Base-by-base conservation (phyloP, 179 eudicot genomes). In the Amaranthus tricolor region DNA sequence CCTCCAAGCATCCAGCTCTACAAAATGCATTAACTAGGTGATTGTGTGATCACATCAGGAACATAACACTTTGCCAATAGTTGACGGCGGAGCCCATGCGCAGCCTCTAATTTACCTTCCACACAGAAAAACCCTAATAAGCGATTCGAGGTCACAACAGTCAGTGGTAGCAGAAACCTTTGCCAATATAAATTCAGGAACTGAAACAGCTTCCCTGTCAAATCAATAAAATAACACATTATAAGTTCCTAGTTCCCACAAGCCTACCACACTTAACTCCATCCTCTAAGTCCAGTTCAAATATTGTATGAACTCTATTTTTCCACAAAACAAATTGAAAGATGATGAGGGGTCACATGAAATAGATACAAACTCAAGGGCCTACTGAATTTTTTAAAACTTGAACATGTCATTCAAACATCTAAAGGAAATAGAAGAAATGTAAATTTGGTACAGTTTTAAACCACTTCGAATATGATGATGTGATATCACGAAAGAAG, bases 41-140 rank as follows among this genome's bases (percentile, higher is more conserved):
- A 81, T 92, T 92, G 80, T 89, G 93, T 88, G 61, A 86, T 44
- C 60, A 92, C 84, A 76, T 90, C 90, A 56, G 92, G 90, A 74
- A 85, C 74, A 67, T 75, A 70, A 74, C 74, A 65, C 31, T 89
- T 77, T 50, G 63, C 76, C 50, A 89, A 66, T 86, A 89, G 76
- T 77, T 81, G 84, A 56, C 74, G 74, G 75, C 88, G 81, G 60
- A 92, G 84, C 82, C 79, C 81, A 70, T 86, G 63, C 67, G 91
- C 90, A 74, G 82, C 76, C 50, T 86, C 90, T 70, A 86, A 50
- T 75, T 89, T 87, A 77, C 93, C 93, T 82, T 82, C 86, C 78
- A 83, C 75, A 73, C 92, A 87, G 77, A 92, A 77, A 77, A 72
- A 75, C 74, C 77, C 86, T 84, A 66, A 92, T 82, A 48, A 73